Base-by-base conservation (phyloP, 768 basidiomycete genomes). In the Omphalotus guepiniiformis region DNA sequence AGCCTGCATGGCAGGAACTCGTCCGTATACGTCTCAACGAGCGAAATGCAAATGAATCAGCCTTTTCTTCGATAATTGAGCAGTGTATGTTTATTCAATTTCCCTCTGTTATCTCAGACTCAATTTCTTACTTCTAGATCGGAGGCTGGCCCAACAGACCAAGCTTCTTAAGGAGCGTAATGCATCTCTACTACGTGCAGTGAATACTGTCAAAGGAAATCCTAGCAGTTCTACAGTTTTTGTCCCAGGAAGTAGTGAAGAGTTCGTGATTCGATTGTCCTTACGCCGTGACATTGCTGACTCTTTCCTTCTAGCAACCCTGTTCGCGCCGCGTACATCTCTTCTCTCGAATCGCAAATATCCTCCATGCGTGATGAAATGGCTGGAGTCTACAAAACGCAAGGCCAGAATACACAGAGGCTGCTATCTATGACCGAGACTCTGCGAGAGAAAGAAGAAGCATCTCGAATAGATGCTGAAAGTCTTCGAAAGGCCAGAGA, bases 371-470 rank as follows among this genome's bases (percentile, higher is more conserved):
- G 94, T 27, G 88, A 90, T 56, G 95, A 98, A 64, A 76, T 97
- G 41, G 91, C 94, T 2, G 90, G 88, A 7, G 83, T 95, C 1
- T 99, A 98, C 74, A 94, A 95, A 65, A 90, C 92, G 0, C 94
- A 98, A 53, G 89, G 91, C 3, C 92, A 95, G 67, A 95, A 96
- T 64, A 89, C 93, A 1, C 94, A 96, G 63, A 80, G 93, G 30
- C 78, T 95, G 6, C 74, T 99, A 12, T 79, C 88, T 3, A 92
- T 99, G 85, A 94, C 91, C 51, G 96, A 99, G 65, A 92, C 91
- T 1, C 74, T 98, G 6, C 83, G 93, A 41, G 93, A 94, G 64
- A 87, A 93, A 65, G 94, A 97, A 60, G 94, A 97, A 54, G 63
- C 86, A 27, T 81, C 87, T 3, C 78, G 93, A 50, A 75, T 88